Percentiles rank a stretch among this genome's conserved stretches.
Conservation (phyloP, 2,329 filamentous ascomycete genomes). For the Orbilia oligospora region DNA sequence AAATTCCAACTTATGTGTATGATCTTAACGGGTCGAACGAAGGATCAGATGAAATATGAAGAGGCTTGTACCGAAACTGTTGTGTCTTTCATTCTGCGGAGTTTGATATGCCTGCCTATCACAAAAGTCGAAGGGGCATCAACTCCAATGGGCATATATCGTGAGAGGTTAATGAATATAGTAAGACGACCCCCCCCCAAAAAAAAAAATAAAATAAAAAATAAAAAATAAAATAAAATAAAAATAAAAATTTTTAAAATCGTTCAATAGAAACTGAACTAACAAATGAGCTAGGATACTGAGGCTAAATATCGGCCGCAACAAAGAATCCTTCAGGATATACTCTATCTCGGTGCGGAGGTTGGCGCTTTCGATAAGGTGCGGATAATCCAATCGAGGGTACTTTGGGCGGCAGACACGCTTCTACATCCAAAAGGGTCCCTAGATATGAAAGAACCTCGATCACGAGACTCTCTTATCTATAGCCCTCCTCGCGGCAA, state of each 20-base stretch:
- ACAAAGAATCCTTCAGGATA: conserved; percentile 31
- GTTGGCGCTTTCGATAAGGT: conserved; percentile 17
- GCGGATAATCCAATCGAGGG: conserved; percentile 5
- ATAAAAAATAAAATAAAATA: no score
- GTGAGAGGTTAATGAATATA: conserved; percentile 25
- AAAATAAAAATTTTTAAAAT: no score
- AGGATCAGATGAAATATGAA: conserved; percentile 40
- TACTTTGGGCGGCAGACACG: conserved; percentile 4
- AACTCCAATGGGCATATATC: conserved; percentile 17
- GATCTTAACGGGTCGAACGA: conserved; percentile 33
- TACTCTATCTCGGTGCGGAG: conserved; percentile 8
- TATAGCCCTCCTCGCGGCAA: conserved; percentile 6
- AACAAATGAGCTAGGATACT: conserved; percentile 11
- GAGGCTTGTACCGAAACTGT: conserved; percentile 32
- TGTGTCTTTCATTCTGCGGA: conserved; percentile 24
- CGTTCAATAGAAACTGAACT: neutral
- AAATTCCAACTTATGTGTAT: conserved; percentile 45
- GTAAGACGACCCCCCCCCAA: conserved; percentile 7
- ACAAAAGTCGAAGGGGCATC: conserved; percentile 7
- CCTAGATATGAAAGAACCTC: conserved; percentile 24
- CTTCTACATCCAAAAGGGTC: conserved; percentile 41
- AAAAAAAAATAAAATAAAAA: no score
- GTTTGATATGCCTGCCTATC: conserved; percentile 24
- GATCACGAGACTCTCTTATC: neutral
- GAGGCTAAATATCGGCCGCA: conserved; percentile 28